Percentiles rank a stretch among this genome's conserved stretches.
Conservation (phyloP, 2,329 filamentous ascomycete genomes). For the Apiospora koreana region DNA sequence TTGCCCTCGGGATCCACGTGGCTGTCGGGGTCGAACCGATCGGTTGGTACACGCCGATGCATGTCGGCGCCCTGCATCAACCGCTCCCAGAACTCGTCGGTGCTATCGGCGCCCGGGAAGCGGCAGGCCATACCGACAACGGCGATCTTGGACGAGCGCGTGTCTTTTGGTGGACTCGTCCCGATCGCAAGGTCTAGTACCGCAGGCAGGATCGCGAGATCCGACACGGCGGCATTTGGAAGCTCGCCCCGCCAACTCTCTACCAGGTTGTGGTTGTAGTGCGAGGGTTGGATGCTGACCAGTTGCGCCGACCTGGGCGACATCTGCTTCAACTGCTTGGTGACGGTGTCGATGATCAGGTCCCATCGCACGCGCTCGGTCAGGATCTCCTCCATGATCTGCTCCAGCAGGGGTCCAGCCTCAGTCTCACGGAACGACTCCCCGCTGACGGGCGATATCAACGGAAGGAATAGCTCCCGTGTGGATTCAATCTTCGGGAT, state of each 20-base stretch:
- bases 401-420: background rate
- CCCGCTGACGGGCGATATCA: slow-evolving; percentile 1
- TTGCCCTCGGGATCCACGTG: slow-evolving; percentile 58
- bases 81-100: slow-evolving; percentile 63
- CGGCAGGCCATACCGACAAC: slow-evolving; percentile 67
- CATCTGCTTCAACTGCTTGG: background rate
- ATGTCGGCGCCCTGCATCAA: slow-evolving; percentile 64
- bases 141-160: slow-evolving; percentile 57
- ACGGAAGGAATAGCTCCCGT: background rate
- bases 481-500: background rate
- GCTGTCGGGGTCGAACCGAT: slow-evolving; percentile 14
- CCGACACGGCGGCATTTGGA: background rate
- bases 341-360: background rate
- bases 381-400: slow-evolving; percentile 9
- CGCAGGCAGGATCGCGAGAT: background rate
- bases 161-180: background rate
- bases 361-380: slow-evolving; percentile 5
- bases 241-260: slow-evolving; percentile 7
- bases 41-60: slow-evolving; percentile 41
- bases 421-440: background rate
- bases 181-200: background rate
- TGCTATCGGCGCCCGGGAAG: slow-evolving; percentile 59
- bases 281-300: background rate
- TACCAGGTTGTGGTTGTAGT: background rate
- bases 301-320: background rate